Percentiles rank a stretch among this genome's conserved stretches.
phyloP scores from a whole-genome alignment of 192 early-diverging fungal genomes.

The Backusella parvicylindrica region DNA sequence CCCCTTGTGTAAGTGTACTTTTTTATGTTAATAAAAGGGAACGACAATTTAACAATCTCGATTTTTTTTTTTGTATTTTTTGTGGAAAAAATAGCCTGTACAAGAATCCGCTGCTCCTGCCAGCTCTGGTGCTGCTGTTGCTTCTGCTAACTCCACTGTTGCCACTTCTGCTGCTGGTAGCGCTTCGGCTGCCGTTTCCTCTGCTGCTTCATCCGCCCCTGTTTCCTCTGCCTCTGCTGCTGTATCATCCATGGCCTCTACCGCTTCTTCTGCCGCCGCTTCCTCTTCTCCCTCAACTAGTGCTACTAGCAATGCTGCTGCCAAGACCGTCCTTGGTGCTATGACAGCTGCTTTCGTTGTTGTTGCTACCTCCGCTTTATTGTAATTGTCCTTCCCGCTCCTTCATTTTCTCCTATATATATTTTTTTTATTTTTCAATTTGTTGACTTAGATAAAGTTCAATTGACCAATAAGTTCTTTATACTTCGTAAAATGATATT shows the following conservation, averaged over 20 bases:
- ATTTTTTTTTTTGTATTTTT: no score
- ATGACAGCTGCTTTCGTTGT: not conserved
- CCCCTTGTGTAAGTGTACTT: conserved; percentile 1
- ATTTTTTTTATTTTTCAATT: not conserved
- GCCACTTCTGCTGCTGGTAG: not conserved
- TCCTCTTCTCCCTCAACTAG: not conserved
- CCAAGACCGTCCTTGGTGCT: not conserved
- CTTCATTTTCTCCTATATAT: not conserved
- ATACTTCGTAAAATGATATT: not conserved
- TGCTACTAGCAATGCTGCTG: not conserved
- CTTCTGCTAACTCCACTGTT: not conserved
- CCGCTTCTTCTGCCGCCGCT: not conserved
- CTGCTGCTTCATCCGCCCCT: not conserved
- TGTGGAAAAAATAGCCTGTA: not conserved
- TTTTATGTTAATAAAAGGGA: not conserved
- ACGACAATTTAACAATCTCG: not conserved
- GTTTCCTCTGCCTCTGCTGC: not conserved
- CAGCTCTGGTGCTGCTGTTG: not conserved
- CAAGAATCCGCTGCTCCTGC: not conserved
- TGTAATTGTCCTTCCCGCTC: not conserved
- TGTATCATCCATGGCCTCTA: not conserved
- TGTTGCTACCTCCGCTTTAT: not conserved
- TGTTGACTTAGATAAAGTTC: not conserved
- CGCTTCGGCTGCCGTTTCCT: not conserved
- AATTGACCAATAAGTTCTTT: not conserved